Percentiles rank a stretch among this genome's conserved stretches.
phyloP scores from a whole-genome alignment of 768 basidiomycete genomes.

The Dictyophora rubrovolvata region DNA sequence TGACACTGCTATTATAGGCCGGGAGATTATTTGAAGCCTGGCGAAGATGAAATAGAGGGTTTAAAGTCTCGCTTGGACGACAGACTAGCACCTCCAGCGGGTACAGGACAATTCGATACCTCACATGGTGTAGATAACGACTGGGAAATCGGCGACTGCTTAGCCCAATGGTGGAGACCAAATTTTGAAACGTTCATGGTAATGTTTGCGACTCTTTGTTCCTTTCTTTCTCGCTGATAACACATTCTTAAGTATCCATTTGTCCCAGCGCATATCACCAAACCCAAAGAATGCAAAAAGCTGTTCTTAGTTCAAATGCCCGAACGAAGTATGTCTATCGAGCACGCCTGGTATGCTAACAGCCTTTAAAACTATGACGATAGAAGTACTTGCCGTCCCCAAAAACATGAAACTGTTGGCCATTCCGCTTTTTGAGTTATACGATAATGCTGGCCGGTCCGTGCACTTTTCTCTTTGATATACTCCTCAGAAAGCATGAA shows the following conservation, averaged over 20 bases:
- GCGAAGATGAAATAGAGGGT: conserved; percentile 87
- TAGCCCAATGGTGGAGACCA: conserved; percentile 98
- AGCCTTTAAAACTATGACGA: background rate
- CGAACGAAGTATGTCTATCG: conserved; percentile 61
- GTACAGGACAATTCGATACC: conserved; percentile 61
- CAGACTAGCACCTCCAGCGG: conserved; percentile 70
- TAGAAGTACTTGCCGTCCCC: conserved; percentile 93
- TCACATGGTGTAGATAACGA: conserved; percentile 74
- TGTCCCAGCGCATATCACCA: conserved; percentile 89
- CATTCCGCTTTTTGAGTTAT: conserved; percentile 92
- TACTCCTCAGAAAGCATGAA: background rate
- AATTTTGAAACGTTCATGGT: conserved; percentile 99
- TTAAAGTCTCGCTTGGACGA: conserved; percentile 84
- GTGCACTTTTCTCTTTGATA: conserved; percentile 12
- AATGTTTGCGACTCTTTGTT: conserved; percentile 1
- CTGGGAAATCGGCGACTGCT: conserved; percentile 93
- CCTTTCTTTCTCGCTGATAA: background rate
- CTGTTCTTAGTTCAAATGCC: conserved; percentile 94
- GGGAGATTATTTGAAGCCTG: conserved; percentile 96
- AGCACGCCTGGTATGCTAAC: background rate
- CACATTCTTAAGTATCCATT: conserved; percentile 65
- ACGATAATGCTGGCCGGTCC: conserved; percentile 89
- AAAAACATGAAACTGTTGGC: conserved; percentile 99
- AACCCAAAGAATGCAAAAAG: conserved; percentile 98
- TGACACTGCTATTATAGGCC: conserved; percentile 40